A percentile compares a stretch with the other conserved stretches of the same genome.
Evolutionary conservation across 371 early-diverging fungal genomes (phyloP).

Genomic region (Lichtheimia hyalospora): DNA sequence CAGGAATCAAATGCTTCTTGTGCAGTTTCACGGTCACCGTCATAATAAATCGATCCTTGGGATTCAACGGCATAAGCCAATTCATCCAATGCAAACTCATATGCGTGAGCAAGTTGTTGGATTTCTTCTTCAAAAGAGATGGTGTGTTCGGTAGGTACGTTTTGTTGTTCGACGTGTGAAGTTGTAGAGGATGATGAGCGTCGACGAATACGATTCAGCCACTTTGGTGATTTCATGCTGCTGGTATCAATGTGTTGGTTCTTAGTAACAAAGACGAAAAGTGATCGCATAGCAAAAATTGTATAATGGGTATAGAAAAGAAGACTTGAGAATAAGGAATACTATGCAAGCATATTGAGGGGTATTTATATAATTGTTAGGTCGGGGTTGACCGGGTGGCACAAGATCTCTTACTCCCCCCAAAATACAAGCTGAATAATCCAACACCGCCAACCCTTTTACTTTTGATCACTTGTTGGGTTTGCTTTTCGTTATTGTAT

Average conservation of each 20-base stretch:
- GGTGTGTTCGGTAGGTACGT: not conserved
- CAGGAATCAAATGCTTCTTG: conserved; percentile 15
- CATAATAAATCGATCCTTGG: conserved; percentile 25
- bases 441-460: no score
- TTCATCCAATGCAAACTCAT: conserved; percentile 11
- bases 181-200: conserved; percentile 3
- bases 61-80: conserved; percentile 24
- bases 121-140: conserved; percentile 8
- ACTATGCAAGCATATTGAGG: no score
- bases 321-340: no score
- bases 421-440: no score
- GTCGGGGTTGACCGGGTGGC: no score
- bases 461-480: no score
- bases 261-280: no score
- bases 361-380: no score
- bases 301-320: no score
- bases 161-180: conserved; percentile 2
- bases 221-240: conserved; percentile 7
- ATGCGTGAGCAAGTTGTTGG: conserved; percentile 1
- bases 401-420: no score
- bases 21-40: conserved; percentile 17
- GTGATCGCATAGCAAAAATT: no score
- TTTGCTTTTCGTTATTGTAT: no score
- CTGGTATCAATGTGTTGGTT: not conserved
- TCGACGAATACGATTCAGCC: conserved; percentile 11